phyloP scores from a whole-genome alignment of 768 basidiomycete species.

The Lactarius akahatsu region DNA sequence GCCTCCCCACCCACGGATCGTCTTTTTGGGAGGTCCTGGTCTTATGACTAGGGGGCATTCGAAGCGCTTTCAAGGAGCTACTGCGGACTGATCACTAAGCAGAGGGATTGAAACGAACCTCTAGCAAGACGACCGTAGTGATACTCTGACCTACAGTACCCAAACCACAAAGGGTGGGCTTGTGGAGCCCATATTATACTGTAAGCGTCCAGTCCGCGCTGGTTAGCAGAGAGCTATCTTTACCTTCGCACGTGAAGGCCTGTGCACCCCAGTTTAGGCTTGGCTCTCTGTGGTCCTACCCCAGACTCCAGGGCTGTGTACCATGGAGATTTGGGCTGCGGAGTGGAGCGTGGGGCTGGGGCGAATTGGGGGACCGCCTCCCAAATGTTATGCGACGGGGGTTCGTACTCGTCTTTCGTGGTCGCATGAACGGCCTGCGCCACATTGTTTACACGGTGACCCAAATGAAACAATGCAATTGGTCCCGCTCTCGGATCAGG shows the following conservation, averaged over 20 bases:
- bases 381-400: too few species aligned
- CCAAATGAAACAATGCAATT: background rate
- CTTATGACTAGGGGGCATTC: background rate
- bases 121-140: too few species aligned
- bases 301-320: background rate
- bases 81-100: background rate
- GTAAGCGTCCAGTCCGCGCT: background rate
- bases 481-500: background rate
- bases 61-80: background rate
- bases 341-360: background rate
- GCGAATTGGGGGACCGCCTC: background rate
- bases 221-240: background rate
- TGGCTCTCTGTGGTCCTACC: background rate
- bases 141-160: background rate
- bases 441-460: background rate
- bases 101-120: background rate
- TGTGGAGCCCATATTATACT: background rate
- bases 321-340: background rate
- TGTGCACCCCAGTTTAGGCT: background rate
- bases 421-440: background rate
- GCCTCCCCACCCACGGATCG: background rate
- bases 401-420: background rate
- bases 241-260: background rate
- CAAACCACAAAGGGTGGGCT: background rate
- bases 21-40: background rate